Evolutionary conservation across 169 alveolate genomes (phyloP).

Genomic region (Babesia ovis): DNA sequence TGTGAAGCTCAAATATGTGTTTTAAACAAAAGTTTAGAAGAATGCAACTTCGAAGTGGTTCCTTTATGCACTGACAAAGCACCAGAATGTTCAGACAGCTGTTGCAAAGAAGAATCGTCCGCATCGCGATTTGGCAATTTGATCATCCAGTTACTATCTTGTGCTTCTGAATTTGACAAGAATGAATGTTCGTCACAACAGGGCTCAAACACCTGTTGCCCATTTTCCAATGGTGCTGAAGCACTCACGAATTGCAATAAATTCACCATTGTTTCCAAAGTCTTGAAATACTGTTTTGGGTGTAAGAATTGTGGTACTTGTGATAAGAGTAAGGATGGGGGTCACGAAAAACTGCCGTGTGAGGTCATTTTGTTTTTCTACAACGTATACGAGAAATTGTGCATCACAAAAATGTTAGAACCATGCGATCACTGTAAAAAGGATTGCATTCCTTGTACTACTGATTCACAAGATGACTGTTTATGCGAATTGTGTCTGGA

Average conservation of each 20-base stretch:
- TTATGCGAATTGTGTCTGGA: background rate
- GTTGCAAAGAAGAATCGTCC: constrained; percentile 4
- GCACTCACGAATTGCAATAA: background rate
- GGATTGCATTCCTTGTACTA: background rate
- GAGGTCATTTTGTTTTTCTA: background rate
- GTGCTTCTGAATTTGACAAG: no score
- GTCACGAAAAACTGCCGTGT: background rate
- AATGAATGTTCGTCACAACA: no score
- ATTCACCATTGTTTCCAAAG: background rate
- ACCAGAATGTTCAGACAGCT: background rate
- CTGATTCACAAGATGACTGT: background rate
- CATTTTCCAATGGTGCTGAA: background rate
- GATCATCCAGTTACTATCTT: no score
- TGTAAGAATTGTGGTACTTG: background rate
- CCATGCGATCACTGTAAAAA: background rate
- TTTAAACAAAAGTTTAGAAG: background rate
- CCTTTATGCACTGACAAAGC: background rate
- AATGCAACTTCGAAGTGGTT: background rate
- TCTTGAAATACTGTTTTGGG: constrained; percentile 3
- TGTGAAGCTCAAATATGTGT: background rate
- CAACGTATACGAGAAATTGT: background rate
- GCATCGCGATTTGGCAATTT: background rate
- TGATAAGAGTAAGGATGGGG: background rate
- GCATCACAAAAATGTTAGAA: background rate
- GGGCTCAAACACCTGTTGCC: background rate